Conservation (phyloP, 345 rosid genomes). For the Nephelium lappaceum region DNA sequence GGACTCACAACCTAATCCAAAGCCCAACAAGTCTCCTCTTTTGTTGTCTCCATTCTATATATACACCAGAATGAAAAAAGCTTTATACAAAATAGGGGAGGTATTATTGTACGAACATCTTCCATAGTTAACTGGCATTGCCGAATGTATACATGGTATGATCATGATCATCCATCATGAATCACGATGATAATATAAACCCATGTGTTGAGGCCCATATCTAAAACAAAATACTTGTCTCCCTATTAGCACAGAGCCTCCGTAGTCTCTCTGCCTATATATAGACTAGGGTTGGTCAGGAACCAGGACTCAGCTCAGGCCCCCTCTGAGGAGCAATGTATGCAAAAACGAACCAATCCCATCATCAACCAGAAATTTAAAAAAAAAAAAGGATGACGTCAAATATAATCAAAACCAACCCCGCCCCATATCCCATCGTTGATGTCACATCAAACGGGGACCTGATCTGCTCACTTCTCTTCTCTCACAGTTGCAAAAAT, state of each 20-base stretch:
- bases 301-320: not conserved
- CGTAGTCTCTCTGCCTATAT: not conserved
- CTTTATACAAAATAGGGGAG: not conserved
- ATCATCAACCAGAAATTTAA: constrained; percentile 21
- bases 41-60: not conserved
- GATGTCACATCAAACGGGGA: constrained; percentile 21
- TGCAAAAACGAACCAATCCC: constrained; percentile 19
- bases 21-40: not conserved
- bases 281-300: not conserved
- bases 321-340: constrained; percentile 24
- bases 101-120: constrained; percentile 1
- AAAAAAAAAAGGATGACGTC: constrained; percentile 18
- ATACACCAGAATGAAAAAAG: not conserved
- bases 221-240: constrained; percentile 22
- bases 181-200: not conserved
- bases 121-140: not conserved
- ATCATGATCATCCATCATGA: constrained; percentile 1
- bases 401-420: not conserved
- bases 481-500: not conserved
- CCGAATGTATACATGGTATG: not conserved
- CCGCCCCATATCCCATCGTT: constrained; percentile 16
- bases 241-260: not conserved
- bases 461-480: not conserved
- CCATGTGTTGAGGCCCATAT: not conserved
- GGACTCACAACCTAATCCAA: not conserved